Conservation (phyloP, 371 early-diverging fungal species). For the Umbelopsis sp. region DNA sequence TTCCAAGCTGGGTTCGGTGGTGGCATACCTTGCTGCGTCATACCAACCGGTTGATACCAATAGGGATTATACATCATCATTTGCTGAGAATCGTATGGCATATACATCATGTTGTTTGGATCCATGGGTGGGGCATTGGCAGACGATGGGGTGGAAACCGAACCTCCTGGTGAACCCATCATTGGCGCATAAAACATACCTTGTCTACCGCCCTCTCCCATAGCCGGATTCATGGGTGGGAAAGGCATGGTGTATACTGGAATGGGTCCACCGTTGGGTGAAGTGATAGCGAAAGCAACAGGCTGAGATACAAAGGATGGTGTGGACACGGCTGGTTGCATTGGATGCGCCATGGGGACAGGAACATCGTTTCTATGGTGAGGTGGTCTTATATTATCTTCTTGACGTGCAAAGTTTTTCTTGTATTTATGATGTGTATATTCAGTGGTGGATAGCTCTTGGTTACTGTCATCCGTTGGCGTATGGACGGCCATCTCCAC, state of each 20-base stretch:
- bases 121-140: constrained; percentile 1
- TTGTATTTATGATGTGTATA: neutral
- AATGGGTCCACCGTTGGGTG: constrained; percentile 13
- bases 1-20: constrained; percentile 2
- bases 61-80: constrained; percentile 13
- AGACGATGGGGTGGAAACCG: neutral
- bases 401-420: neutral
- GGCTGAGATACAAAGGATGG: constrained; percentile 12
- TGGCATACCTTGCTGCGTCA: constrained; percentile 12
- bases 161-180: constrained; percentile 4
- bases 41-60: constrained; percentile 11
- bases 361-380: neutral
- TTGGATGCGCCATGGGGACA: constrained; percentile 4
- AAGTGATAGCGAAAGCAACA: constrained; percentile 6
- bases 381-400: neutral
- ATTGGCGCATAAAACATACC: constrained; percentile 14
- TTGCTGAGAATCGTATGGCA: constrained; percentile 9
- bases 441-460: neutral
- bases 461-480: neutral
- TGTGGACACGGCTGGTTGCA: neutral
- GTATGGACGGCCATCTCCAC: neutral
- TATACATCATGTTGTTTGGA: constrained; percentile 13
- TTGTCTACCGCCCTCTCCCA: constrained; percentile 6
- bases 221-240: constrained; percentile 14
- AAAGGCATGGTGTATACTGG: constrained; percentile 12